Base-by-base conservation (phyloP, 2,329 filamentous ascomycete species). In the Tetracladium maxilliforme region DNA sequence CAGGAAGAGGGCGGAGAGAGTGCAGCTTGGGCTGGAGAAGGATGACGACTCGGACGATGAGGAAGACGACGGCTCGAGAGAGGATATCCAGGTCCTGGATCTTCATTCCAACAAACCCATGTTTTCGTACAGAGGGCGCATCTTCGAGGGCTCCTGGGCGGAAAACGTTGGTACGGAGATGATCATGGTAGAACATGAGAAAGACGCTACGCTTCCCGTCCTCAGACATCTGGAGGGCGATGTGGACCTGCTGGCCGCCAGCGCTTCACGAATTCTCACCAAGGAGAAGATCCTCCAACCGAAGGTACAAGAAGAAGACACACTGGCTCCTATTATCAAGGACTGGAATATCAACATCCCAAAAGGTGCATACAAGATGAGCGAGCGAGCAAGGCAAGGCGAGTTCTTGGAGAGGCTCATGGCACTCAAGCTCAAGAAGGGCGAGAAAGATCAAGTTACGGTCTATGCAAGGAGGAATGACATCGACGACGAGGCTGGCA, bases 131-230 rank as follows among this genome's bases (percentile, higher is more conserved):
- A 66, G 76, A 30, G 79, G 78, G 16, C 69, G 75, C 33, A 56
- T 92, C 13, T 90, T 86, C 44, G 72, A 70, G 34, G 87, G 83
- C 35, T 56, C 70, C 22, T 95, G 87, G 87, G 67, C 70, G 8
- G 71, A 80, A 32, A 77, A 83, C 31, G 68, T 92, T 21, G 87
- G 87, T 18, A 92, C 84, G 0, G 82, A 92, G 37, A 56, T 86
- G 34, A 66, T 92, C 21, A 76, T 94, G 39, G 63, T 61, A 2
- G 51, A 50, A 10, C 64, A 59, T 33, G 33, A 48, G 21, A 33
- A 43, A 6, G 36, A 49, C 28, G 38, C 45, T 8, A 44, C 45
- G 7, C 45, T 64, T 3, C 61, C 64, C 4, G 47, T 48, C 7
- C 44, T 66, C 19, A 63, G 60, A n/a, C 52, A 57, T 14, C 58